Percentiles rank a stretch among this genome's conserved stretches.
Conservation (phyloP, 225 moss, liverwort and hornwort species). For the Marchantia paleacea region DNA sequence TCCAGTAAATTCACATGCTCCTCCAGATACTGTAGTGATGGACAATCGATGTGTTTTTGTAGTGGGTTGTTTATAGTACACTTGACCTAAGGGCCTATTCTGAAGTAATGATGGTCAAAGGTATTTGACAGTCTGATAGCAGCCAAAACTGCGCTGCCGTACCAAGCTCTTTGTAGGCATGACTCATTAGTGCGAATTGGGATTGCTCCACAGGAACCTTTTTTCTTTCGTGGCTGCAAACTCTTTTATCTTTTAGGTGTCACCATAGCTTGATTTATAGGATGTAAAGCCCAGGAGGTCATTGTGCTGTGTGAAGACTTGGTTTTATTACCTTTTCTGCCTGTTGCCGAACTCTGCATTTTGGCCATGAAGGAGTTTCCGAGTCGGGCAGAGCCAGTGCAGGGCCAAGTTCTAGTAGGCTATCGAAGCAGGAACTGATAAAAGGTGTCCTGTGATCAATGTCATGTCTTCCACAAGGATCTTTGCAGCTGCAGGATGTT, state of each 20-base stretch:
- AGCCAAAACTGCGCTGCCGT: slow-evolving; percentile 41
- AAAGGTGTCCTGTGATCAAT: slow-evolving; percentile 20
- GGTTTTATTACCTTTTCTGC: slow-evolving; percentile 31
- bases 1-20: slow-evolving; percentile 29
- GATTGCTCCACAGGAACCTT: slow-evolving; percentile 41
- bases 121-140: slow-evolving; percentile 40
- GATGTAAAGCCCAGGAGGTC: slow-evolving; percentile 32
- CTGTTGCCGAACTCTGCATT: slow-evolving; percentile 22
- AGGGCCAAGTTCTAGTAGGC: slow-evolving; percentile 20
- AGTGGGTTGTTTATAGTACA: slow-evolving; percentile 47
- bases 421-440: slow-evolving; percentile 21
- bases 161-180: slow-evolving; percentile 32
- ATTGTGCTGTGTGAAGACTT: slow-evolving; percentile 27
- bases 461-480: slow-evolving; percentile 28
- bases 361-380: slow-evolving; percentile 24
- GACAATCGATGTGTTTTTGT: slow-evolving; percentile 43
- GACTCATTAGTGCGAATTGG: slow-evolving; percentile 37
- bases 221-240: slow-evolving; percentile 39
- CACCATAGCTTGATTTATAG: slow-evolving; percentile 36
- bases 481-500: slow-evolving; percentile 33
- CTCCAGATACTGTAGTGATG: slow-evolving; percentile 34
- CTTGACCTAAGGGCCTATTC: slow-evolving; percentile 41
- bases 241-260: slow-evolving; percentile 27
- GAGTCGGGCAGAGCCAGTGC: slow-evolving; percentile 19
- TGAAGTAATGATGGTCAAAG: slow-evolving; percentile 43